Conservation (phyloP, 2,329 filamentous ascomycete species). For the Aspergillus pseudotamarii region DNA sequence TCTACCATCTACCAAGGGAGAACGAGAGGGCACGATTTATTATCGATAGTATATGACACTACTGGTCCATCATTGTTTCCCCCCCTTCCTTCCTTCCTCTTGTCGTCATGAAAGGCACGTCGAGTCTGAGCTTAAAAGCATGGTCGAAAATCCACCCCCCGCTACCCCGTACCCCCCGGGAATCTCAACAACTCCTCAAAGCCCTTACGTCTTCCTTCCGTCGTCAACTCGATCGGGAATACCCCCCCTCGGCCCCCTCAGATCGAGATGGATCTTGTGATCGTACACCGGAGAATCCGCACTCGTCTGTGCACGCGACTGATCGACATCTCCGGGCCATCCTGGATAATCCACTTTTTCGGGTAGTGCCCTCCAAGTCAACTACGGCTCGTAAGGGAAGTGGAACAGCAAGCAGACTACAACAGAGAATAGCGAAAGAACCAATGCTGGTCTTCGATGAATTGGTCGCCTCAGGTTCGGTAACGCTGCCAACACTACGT, state of each 20-base stretch:
- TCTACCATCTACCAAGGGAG: background rate
- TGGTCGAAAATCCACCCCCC: slow-evolving; percentile 58
- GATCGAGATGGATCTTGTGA: slow-evolving; percentile 4
- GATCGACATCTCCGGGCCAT: slow-evolving; percentile 43
- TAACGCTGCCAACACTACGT: slow-evolving; percentile 27
- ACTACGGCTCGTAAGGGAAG: slow-evolving; percentile 17
- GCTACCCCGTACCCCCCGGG: slow-evolving; percentile 56
- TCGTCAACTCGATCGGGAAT: slow-evolving; percentile 62
- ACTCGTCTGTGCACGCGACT: slow-evolving; percentile 36
- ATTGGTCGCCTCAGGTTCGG: slow-evolving; percentile 40
- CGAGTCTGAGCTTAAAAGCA: slow-evolving; percentile 50
- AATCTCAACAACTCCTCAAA: slow-evolving; percentile 62
- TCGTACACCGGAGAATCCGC: slow-evolving; percentile 19
- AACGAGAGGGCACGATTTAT: background rate
- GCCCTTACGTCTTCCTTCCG: slow-evolving; percentile 66
- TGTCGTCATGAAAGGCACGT: slow-evolving; percentile 55
- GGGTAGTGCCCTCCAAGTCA: slow-evolving; percentile 35
- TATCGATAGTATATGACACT: background rate
- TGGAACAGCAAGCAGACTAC: slow-evolving; percentile 15
- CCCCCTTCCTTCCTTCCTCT: background rate
- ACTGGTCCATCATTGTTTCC: background rate
- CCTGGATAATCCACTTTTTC: slow-evolving; percentile 46
- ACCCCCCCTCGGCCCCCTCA: slow-evolving; percentile 45
- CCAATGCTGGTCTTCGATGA: slow-evolving; percentile 43
- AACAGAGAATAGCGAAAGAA: slow-evolving; percentile 29